Evolutionary conservation across 164 flowering plant genomes (phyloP), one percentile per base, ranked within the genome.

Genomic region (Amborella trichopoda): DNA sequence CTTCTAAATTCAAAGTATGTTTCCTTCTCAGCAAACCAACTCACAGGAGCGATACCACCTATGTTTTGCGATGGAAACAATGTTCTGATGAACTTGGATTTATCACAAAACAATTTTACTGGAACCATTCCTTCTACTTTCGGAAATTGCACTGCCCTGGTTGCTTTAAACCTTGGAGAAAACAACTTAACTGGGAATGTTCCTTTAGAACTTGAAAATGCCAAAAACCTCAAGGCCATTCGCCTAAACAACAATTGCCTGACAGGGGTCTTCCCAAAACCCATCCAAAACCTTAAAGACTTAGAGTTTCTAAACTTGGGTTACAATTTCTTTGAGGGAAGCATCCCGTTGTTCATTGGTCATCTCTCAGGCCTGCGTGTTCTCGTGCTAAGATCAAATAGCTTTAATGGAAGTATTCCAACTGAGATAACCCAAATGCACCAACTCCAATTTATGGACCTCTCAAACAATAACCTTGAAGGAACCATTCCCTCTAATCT

Each of bases 381-480:
- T n/a, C 48, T 61, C 17, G 48, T 50, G 48, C 47, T 61, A 11
- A 40, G 21, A 14, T 61, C 60, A 9, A 61, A 61, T 40, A 33
- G 34, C 3, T 50, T 61, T 18, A 28, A 16, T 26, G 48, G 23
- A 11, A 30, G 42, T 3, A 46, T 61, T 16, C 61, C 61, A 6
- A 8, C 23, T 44, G 56, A 40, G 60, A 11, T 55, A 17, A 44
- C 3, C 22, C 27, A 28, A 3, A 30, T 61, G 14, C 16, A 25
- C 12, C 40, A 50, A 3, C 48, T 44, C 30, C 48, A 44, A 44
- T 24, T 38, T 32, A 24, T 53, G 4, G 63, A 53, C 26, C 38
- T 53, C 3, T 33, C 61, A 10, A 39, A 36, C 28, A 62, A 62
- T 21, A 48, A 47, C 3, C 50, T 62, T 33, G 40, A 34, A 1